These are phyloP conservation scores for Parasitella parasitica DNA, from an alignment of 371 early-diverging fungal species.

Conservation along the genomic window DNA sequence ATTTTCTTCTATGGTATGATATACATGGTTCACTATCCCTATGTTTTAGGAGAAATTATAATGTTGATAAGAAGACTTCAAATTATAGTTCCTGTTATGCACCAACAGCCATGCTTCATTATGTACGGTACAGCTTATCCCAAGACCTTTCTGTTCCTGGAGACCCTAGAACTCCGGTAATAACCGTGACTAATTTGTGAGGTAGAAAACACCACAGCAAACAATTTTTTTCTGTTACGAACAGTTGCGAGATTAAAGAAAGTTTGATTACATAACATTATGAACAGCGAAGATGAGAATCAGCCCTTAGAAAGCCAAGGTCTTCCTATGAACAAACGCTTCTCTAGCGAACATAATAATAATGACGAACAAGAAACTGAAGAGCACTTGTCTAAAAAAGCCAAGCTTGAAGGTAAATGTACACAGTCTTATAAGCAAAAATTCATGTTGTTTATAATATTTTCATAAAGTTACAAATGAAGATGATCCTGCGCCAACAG, in stretches of 20 bases:
- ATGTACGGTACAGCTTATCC: too few relatives aligned
- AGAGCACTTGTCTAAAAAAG: constrained; percentile 5
- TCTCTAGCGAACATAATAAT: constrained; percentile 4
- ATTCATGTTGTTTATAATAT: neutral
- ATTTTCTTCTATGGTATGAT: too few relatives aligned
- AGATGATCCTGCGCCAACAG: constrained; percentile 19
- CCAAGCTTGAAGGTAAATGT: constrained; percentile 2
- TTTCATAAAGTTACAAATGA: neutral
- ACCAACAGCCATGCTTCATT: too few relatives aligned
- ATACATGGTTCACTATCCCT: too few relatives aligned
- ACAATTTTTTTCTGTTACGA: neutral
- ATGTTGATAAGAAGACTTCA: too few relatives aligned
- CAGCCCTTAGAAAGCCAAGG: neutral
- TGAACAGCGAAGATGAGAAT: constrained; percentile 15
- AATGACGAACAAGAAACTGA: neutral
- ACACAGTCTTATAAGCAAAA: neutral
- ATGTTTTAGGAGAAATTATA: too few relatives aligned
- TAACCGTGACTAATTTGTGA: too few relatives aligned
- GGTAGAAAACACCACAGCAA: neutral
- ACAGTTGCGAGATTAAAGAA: neutral
- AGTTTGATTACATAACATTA: constrained; percentile 1
- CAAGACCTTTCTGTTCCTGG: too few relatives aligned
- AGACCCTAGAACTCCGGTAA: too few relatives aligned
- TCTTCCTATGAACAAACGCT: constrained; percentile 2
- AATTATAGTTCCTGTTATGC: too few relatives aligned